Conservation (phyloP, 495 filamentous ascomycete species). For the Neurospora sp. region DNA sequence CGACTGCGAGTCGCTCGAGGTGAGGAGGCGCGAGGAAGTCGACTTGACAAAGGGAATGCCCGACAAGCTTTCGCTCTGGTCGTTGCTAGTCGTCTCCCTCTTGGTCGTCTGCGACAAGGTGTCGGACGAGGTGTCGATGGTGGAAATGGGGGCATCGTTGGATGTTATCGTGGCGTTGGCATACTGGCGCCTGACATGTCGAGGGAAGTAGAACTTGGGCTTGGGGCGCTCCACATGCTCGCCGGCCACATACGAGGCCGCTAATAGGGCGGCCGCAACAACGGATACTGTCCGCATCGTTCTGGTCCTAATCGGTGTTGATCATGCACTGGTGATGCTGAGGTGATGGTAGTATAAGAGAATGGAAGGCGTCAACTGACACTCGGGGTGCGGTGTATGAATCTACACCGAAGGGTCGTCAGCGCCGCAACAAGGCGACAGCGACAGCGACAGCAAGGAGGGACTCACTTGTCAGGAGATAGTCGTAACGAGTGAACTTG, state of each 20-base stretch:
- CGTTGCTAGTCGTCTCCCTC: conserved; percentile 20
- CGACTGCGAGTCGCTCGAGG: neutral
- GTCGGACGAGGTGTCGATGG: conserved; percentile 1
- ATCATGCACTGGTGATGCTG: conserved; percentile 6
- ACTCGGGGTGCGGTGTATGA: conserved; percentile 4
- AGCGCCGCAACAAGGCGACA: conserved; percentile 8
- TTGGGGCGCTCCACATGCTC: conserved; percentile 24
- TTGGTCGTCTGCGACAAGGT: conserved; percentile 14
- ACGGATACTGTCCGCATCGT: conserved; percentile 40
- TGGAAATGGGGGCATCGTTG: conserved; percentile 5
- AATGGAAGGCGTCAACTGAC: conserved; percentile 3
- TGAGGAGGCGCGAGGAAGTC: neutral
- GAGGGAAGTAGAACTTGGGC: conserved; percentile 50
- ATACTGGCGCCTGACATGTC: conserved; percentile 47
- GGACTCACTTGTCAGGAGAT: conserved; percentile 41
- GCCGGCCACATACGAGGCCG: conserved; percentile 38
- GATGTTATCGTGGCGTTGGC: conserved; percentile 38
- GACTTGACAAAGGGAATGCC: conserved; percentile 1
- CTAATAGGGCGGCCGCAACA: conserved; percentile 41
- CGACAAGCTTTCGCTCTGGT: conserved; percentile 16
- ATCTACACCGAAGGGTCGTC: conserved; percentile 18
- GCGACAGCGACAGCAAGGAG: neutral
- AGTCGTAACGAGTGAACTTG: conserved; percentile 54
- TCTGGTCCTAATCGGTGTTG: conserved; percentile 11
- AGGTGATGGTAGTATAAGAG: conserved; percentile 11